These are phyloP conservation scores for Bocquillonia castaneifolia DNA, from an alignment of 441 rosid genomes.

Conservation along the genomic window DNA sequence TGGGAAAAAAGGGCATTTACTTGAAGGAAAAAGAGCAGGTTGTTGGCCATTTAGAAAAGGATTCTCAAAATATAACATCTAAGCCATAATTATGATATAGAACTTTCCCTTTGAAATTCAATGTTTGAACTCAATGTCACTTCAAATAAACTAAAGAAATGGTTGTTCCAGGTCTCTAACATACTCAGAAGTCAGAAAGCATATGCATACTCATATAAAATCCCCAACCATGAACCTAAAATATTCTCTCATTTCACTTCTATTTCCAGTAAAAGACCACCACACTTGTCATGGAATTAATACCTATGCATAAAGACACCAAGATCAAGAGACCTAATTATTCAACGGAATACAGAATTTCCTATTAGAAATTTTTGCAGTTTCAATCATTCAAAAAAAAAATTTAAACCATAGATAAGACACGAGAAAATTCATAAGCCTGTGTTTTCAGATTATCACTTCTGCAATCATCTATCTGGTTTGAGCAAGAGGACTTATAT, in stretches of 20 bases:
- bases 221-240: not conserved
- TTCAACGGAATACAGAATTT: not conserved
- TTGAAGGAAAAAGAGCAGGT: too few species aligned
- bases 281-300: not conserved
- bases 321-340: not conserved
- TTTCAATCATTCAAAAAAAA: not conserved
- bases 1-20: too few species aligned
- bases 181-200: not conserved
- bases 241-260: too few species aligned
- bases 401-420: not conserved
- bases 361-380: not conserved
- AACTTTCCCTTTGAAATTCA: too few species aligned
- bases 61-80: too few species aligned
- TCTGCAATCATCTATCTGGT: not conserved
- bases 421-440: not conserved
- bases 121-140: not conserved
- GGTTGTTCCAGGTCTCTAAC: not conserved
- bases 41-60: too few species aligned
- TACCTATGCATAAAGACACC: not conserved
- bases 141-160: not conserved
- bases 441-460: not conserved
- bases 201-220: not conserved
- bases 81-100: too few species aligned
- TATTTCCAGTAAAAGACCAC: not conserved
- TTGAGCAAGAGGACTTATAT: not conserved